These are phyloP conservation scores for Rhizomucor pusillus DNA, from an alignment of 371 early-diverging fungal species.

Conservation along the genomic window DNA sequence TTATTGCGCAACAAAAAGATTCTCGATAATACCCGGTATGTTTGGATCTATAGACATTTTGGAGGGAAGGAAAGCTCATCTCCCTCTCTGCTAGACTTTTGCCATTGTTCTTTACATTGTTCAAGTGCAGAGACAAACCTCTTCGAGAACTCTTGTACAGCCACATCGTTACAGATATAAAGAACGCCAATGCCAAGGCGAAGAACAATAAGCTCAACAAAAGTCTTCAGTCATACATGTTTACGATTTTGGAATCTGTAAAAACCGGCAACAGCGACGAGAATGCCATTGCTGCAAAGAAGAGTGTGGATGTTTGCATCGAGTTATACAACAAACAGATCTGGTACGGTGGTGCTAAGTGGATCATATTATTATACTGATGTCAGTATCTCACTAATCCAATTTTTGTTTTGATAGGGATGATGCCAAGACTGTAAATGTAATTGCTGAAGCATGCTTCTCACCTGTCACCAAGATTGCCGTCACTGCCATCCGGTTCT, in stretches of 20 bases:
- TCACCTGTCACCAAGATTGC: slow-evolving; percentile 86
- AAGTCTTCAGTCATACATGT: slow-evolving; percentile 94
- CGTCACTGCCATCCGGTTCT: slow-evolving; percentile 93
- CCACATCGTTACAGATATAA: slow-evolving; percentile 94
- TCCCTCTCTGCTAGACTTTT: slow-evolving; percentile 51
- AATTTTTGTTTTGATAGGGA: slow-evolving; percentile 47
- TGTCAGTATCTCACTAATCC: neutral
- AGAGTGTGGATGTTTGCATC: slow-evolving; percentile 93
- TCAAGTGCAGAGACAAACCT: slow-evolving; percentile 88
- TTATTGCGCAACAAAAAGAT: slow-evolving; percentile 84
- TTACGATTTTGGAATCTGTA: slow-evolving; percentile 75
- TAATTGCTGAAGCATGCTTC: slow-evolving; percentile 94
- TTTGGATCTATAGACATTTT: neutral
- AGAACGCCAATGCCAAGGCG: slow-evolving; percentile 83
- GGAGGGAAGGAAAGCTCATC: slow-evolving; percentile 5
- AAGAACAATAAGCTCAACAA: slow-evolving; percentile 97
- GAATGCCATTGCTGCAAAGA: slow-evolving; percentile 88
- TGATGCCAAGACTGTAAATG: slow-evolving; percentile 96
- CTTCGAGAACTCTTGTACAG: slow-evolving; percentile 84
- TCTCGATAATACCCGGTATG: slow-evolving; percentile 58
- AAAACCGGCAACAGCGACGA: slow-evolving; percentile 58
- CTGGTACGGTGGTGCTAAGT: slow-evolving; percentile 53
- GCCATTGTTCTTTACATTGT: slow-evolving; percentile 91
- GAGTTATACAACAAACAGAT: slow-evolving; percentile 93
- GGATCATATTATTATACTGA: neutral